Conservation (phyloP, 345 rosid species). For the Cardiospermum halicacabum region DNA sequence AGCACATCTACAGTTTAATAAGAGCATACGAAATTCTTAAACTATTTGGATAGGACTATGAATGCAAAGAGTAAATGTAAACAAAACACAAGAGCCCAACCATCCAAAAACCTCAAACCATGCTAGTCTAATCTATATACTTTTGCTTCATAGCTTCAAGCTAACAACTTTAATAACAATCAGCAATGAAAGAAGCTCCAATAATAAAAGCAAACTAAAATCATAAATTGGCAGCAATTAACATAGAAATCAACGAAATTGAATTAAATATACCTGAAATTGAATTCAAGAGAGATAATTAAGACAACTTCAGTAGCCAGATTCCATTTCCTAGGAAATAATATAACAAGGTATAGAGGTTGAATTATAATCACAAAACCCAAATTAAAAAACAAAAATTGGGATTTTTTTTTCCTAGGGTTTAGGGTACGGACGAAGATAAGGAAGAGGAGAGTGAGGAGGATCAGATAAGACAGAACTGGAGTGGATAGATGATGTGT, state of each 20-base stretch:
- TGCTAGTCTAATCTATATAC: too few relatives aligned
- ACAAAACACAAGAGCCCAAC: background rate
- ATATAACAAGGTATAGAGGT: too few relatives aligned
- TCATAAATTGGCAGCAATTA: background rate
- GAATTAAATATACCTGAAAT: too few relatives aligned
- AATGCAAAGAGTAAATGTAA: background rate
- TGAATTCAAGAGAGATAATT: background rate
- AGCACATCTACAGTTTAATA: background rate
- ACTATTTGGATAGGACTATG: background rate
- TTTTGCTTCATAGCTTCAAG: background rate
- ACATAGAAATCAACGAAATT: background rate
- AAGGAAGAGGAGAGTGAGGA: slow-evolving; percentile 10
- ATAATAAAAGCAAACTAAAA: background rate
- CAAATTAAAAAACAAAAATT: background rate
- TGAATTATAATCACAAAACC: background rate
- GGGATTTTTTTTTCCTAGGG: background rate
- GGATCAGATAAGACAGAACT: slow-evolving; percentile 18
- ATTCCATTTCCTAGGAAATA: background rate
- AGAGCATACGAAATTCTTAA: background rate
- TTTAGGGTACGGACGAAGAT: background rate
- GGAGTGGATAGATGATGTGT: background rate
- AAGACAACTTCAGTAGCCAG: background rate
- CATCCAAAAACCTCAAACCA: background rate
- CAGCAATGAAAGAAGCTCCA: background rate
- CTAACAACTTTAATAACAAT: background rate